Conservation (phyloP, 2,329 filamentous ascomycete species). For the Tolypocladium amazonense region DNA sequence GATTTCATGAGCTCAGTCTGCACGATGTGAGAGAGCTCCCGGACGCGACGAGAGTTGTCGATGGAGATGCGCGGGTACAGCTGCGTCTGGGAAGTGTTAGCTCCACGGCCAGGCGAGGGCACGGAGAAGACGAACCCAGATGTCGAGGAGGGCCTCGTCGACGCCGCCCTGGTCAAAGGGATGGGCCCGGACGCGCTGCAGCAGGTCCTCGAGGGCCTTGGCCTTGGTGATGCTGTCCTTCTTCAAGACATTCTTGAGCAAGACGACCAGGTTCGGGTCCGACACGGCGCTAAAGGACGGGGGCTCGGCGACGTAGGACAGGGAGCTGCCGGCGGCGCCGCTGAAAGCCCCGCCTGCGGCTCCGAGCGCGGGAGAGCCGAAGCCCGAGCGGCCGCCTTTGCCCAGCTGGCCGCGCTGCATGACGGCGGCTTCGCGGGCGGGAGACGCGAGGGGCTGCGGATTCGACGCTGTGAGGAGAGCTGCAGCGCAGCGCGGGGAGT, state of each 20-base stretch:
- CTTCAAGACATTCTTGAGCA: conserved; percentile 88
- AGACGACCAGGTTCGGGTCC: conserved; percentile 72
- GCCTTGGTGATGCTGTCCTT: conserved; percentile 88
- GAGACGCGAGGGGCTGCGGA: not conserved
- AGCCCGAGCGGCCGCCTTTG: not conserved
- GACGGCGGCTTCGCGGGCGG: not conserved
- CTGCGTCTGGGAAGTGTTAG: conserved; percentile 48
- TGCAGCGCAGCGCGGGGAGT: not conserved
- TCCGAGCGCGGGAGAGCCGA: not conserved
- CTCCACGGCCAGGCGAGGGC: not conserved
- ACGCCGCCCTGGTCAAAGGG: conserved; percentile 46
- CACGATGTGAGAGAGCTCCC: conserved; percentile 71
- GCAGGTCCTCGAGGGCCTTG: conserved; percentile 80
- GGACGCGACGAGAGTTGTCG: conserved; percentile 77
- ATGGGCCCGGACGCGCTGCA: conserved; percentile 48
- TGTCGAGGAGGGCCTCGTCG: conserved; percentile 75
- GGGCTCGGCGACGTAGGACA: conserved; percentile 83
- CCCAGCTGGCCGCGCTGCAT: conserved; percentile 3
- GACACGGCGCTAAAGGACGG: conserved; percentile 69
- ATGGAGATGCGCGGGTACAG: conserved; percentile 84
- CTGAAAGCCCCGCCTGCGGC: conserved; percentile 17
- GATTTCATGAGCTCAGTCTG: conserved; percentile 54
- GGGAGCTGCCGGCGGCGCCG: conserved; percentile 31
- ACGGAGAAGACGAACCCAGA: conserved; percentile 54
- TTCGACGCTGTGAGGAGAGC: not conserved